phyloP scores from a whole-genome alignment of 495 filamentous ascomycete species.

The Penicillium diatomitis region DNA sequence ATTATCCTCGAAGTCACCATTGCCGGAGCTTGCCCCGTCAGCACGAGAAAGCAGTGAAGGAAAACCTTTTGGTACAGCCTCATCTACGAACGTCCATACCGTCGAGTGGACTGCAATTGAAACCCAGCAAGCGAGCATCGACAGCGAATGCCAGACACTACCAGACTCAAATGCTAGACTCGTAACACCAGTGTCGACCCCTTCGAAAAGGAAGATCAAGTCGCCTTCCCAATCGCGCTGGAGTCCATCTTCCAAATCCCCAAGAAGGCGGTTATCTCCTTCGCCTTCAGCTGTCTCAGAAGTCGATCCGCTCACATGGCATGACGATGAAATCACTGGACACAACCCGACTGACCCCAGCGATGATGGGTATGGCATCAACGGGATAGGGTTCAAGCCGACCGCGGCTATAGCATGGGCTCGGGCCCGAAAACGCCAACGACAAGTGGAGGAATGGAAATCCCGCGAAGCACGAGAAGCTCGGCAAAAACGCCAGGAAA shows the following conservation, averaged over 20 bases:
- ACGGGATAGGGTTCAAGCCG: conserved; percentile 86
- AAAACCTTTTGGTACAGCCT: too few species aligned
- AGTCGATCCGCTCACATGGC: conserved; percentile 61
- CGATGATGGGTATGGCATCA: conserved; percentile 73
- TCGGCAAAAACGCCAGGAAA: conserved; percentile 59
- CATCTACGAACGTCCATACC: too few species aligned
- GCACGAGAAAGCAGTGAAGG: too few species aligned
- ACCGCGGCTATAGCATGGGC: conserved; percentile 75
- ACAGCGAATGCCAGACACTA: too few species aligned
- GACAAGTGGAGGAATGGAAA: conserved; percentile 79
- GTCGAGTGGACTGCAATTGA: too few species aligned
- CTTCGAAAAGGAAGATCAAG: conserved; percentile 12
- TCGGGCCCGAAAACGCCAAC: conserved; percentile 61
- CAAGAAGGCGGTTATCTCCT: conserved; percentile 32
- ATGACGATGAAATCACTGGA: conserved; percentile 75
- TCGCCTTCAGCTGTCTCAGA: conserved; percentile 33
- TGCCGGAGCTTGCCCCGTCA: too few species aligned
- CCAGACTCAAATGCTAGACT: too few species aligned
- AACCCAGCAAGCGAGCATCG: too few species aligned
- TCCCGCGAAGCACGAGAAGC: conserved; percentile 78
- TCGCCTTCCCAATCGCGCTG: conserved; percentile 14
- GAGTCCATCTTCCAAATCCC: conserved; percentile 17
- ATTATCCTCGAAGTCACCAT: too few species aligned
- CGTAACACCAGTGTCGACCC: conserved; percentile 4
- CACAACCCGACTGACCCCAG: conserved; percentile 64